Conservation (phyloP, 2,329 filamentous ascomycete species). For the Fusarium odoratissimum region DNA sequence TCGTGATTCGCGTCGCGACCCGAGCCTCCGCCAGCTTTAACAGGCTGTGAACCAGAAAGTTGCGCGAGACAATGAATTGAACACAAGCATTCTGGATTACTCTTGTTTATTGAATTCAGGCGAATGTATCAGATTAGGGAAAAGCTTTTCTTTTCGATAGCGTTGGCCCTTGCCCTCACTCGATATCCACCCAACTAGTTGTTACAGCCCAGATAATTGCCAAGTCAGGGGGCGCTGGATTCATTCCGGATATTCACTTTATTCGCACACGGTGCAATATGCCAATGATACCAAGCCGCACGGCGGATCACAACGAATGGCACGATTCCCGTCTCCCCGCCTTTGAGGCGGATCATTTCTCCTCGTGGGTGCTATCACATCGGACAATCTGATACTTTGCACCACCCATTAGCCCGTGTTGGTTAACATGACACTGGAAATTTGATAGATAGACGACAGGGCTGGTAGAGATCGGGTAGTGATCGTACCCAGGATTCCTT, state of each 20-base stretch:
- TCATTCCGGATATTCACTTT: rapidly evolving
- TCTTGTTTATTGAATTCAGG: no score
- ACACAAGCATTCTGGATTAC: no score
- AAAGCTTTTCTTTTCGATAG: no score
- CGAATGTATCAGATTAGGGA: no score
- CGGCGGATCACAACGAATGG: rapidly evolving
- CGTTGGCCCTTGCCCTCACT: no score
- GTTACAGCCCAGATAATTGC: no score
- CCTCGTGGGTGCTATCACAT: not conserved
- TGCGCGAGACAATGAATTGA: not conserved
- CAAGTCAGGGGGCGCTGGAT: no score
- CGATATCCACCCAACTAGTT: no score
- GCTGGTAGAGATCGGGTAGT: not conserved
- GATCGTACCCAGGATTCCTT: not conserved
- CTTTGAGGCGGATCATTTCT: not conserved
- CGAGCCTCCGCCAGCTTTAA: no score
- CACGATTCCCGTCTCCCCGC: not conserved
- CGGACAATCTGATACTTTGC: rapidly evolving
- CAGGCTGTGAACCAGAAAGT: not conserved
- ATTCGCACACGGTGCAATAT: not conserved
- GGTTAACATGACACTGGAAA: no score
- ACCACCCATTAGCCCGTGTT: not conserved
- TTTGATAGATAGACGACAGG: not conserved
- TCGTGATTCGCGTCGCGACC: not conserved
- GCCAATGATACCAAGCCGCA: rapidly evolving